phyloP scores from a whole-genome alignment of 73 alveolate genomes.

The Paramecium primaurelia region DNA sequence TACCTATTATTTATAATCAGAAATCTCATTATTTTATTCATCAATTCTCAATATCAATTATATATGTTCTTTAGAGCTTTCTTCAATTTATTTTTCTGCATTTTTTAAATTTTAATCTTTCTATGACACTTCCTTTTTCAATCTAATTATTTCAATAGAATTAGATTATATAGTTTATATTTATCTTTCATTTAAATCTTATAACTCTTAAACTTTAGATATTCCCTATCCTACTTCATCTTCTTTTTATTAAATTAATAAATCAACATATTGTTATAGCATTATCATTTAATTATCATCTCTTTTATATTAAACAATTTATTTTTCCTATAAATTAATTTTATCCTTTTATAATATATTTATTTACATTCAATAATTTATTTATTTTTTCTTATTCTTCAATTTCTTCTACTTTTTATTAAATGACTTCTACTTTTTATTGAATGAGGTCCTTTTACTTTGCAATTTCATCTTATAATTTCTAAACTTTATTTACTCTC shows the following conservation, averaged over 20 bases:
- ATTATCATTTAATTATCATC: slow-evolving; percentile 6
- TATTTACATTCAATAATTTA: neutral
- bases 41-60: neutral
- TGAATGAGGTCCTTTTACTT: neutral
- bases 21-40: neutral
- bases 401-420: slow-evolving; percentile 7
- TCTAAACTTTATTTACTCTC: neutral
- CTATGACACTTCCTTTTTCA: neutral
- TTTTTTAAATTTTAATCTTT: neutral
- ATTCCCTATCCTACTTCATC: slow-evolving; percentile 7
- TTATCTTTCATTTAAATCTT: neutral
- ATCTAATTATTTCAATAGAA: neutral
- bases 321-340: neutral
- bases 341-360: neutral
- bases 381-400: slow-evolving; percentile 17
- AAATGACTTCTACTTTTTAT: neutral
- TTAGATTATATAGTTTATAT: neutral
- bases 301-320: neutral
- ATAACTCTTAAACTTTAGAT: neutral
- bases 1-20: neutral
- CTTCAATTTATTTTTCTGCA: neutral
- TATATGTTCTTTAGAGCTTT: neutral
- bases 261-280: neutral
- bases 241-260: neutral
- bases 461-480: neutral